Evolutionary conservation across 1,139 yeast species (phyloP).

Genomic region (Geotrichum australiense): DNA sequence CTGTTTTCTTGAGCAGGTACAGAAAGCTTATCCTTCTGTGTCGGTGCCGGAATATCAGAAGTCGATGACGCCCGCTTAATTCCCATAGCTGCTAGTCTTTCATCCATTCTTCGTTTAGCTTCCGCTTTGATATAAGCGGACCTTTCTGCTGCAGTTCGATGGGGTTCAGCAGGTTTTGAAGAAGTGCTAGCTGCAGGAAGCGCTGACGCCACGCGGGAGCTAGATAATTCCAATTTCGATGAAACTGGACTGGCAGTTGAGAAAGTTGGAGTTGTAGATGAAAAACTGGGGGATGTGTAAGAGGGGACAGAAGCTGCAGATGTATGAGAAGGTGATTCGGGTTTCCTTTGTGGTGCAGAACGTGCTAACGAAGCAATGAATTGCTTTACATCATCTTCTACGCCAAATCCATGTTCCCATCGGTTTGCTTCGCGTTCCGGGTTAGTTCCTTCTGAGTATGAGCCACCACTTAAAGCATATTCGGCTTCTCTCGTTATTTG

Average conservation of each 20-base stretch:
- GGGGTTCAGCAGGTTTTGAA: slow-evolving; percentile 20
- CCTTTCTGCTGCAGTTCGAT: slow-evolving; percentile 49
- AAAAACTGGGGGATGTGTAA: slow-evolving; percentile 3
- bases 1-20: slow-evolving; percentile 11
- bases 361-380: slow-evolving; percentile 52
- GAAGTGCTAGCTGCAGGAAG: slow-evolving; percentile 13
- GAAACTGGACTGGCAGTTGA: slow-evolving; percentile 4
- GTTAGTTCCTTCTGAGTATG: slow-evolving; percentile 27
- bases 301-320: neutral
- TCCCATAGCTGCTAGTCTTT: slow-evolving; percentile 80
- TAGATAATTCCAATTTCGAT: too few species aligned
- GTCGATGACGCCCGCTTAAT: slow-evolving; percentile 40
- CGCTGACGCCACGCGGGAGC: too few species aligned
- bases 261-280: slow-evolving; percentile 1
- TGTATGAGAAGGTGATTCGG: slow-evolving; percentile 8
- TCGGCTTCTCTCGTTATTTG: slow-evolving; percentile 61
- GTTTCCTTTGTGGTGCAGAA: slow-evolving; percentile 38
- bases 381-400: slow-evolving; percentile 57
- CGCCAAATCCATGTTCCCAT: slow-evolving; percentile 84
- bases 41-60: slow-evolving; percentile 31
- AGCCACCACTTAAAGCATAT: slow-evolving; percentile 29
- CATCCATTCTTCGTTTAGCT: slow-evolving; percentile 86
- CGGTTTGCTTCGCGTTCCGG: slow-evolving; percentile 55
- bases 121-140: slow-evolving; percentile 83
- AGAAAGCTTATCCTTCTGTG: slow-evolving; percentile 15